Base-by-base conservation (phyloP, 2,329 filamentous ascomycete species). In the Neofusicoccum cordaticola region DNA sequence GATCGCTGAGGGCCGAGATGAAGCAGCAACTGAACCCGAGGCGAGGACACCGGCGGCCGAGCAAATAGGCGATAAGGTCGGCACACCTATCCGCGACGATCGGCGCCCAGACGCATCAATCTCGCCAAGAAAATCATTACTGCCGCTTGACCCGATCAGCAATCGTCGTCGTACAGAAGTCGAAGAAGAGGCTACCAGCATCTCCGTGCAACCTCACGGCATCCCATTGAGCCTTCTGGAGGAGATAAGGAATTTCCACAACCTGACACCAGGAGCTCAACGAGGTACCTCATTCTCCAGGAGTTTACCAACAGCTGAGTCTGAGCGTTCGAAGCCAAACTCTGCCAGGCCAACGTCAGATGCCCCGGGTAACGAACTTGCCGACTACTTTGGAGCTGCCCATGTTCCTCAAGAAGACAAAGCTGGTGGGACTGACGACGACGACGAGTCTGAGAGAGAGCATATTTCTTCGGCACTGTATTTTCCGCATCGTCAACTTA, bases 401-500 rank as follows among this genome's bases (percentile, higher is more conserved):
- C 19, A 58, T 15, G 51, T 22, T 42, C n/a, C 56, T n/a, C 34
- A 27, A n/a, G 47, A 60, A n/a, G 63, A 60, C 51, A 66, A 66
- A 52, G 51, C 66, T 19, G 31, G n/a, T 2, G 45, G 41, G 13
- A 63, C 57, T 22, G 77, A 78, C 31, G 84, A 83, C 39, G 84
- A 85, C 53, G 83, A 86, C n/a, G 84, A 86, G 39, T 93, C 90
- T 13, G 89, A 91, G 65, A 88, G 91, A 74, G 91, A 95, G 75
- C 91, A 94, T 76, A 93, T 95, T 67, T 92, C 90, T n/a, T 94
- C 90, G 37, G 91, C 91, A 27, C 83, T 93, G 45, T 95, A 95
- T 74, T 83, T 93, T 53, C 91, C 91, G 47, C 91, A 94, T 79
- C 88, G 91, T 70, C 82, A 84, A 66, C 73, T 83, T 15, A 65